Base-by-base conservation (phyloP, 768 basidiomycete genomes). In the Panus rudis region DNA sequence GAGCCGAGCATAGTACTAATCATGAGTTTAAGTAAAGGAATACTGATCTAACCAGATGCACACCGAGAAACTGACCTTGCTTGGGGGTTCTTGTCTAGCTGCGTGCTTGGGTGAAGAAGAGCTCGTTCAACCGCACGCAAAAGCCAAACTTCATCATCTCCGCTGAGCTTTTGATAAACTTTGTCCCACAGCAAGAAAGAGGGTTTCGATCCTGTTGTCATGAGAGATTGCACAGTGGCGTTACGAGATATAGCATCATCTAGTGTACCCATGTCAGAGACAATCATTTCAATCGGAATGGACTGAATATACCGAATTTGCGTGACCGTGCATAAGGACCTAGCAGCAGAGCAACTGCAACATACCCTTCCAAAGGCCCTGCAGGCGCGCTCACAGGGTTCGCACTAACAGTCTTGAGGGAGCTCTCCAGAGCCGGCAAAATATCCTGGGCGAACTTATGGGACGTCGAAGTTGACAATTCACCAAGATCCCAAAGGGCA, bases 131-230 rank as follows among this genome's bases (percentile, higher is more conserved):
- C 57, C 0, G 85, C 83, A 24, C 81, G 73, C 12, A 90, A 63
- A 2, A 96, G 62, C 93, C 92, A 96, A 11, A 51, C 54, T 43
- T 89, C 80, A 13, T 90, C 90, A 3, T 72, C 71, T 0, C 69
- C 52, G 6, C 67, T 64, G 13, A 84, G 50, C 57, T 88, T 91
- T 46, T 81, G 76, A 54, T 90, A 92, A 0, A 89, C 79, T 58
- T 87, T 92, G 41, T 94, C 92, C 78, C 79, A 90, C 12, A 93
- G 53, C 30, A 97, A 61, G 65, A 96, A 96, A 2, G 86, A 83
- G 0, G 90, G 86, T 57, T 91, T 96, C 19, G 74, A 64, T 12
- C 68, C 64, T 0, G 78, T 61, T 4, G 61, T 60, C 14, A 60
- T 56, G n/a, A 86, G 58, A 1, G 70, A 62, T 25, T 71, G 67